phyloP scores from a whole-genome alignment of 1,284 basidiomycete genomes.

The Rhodotorula sp. region DNA sequence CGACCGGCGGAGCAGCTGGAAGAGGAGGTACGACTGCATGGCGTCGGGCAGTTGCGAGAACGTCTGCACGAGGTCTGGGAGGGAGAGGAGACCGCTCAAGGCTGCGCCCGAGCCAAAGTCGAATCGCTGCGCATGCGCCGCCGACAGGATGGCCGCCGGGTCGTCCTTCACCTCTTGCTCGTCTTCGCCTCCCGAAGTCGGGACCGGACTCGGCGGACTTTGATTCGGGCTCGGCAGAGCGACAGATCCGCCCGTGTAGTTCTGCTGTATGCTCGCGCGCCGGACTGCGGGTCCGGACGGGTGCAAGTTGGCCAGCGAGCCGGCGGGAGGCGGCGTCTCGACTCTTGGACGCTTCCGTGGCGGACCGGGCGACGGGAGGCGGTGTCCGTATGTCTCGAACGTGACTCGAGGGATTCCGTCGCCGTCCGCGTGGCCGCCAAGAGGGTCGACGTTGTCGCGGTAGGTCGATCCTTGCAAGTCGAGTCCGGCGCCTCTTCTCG shows the following conservation, averaged over 20 bases:
- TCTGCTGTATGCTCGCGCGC: background rate
- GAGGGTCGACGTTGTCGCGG: too few species aligned
- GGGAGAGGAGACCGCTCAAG: slow-evolving; percentile 70
- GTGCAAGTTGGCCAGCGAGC: background rate
- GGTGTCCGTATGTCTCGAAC: background rate
- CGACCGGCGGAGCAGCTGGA: slow-evolving; percentile 78
- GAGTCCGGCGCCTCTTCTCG: too few species aligned
- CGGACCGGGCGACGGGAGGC: slow-evolving; percentile 21
- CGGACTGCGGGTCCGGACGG: background rate
- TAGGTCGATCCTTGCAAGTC: too few species aligned
- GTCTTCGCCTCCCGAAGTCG: slow-evolving; percentile 30
- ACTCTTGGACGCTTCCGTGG: slow-evolving; percentile 38
- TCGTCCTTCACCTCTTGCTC: slow-evolving; percentile 19
- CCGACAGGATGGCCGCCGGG: background rate
- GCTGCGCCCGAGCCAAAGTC: slow-evolving; percentile 28
- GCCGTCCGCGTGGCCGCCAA: too few species aligned
- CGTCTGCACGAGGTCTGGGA: slow-evolving; percentile 71
- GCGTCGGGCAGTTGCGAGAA: slow-evolving; percentile 68
- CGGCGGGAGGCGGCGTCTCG: background rate
- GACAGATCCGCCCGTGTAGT: background rate
- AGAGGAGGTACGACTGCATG: slow-evolving; percentile 78
- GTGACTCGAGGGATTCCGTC: background rate
- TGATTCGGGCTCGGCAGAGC: slow-evolving; percentile 36
- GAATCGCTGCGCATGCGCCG: slow-evolving; percentile 12
- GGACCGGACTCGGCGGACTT: slow-evolving; percentile 37